phyloP scores from a whole-genome alignment of 2,329 filamentous ascomycete genomes.

The Fusarium redolens region DNA sequence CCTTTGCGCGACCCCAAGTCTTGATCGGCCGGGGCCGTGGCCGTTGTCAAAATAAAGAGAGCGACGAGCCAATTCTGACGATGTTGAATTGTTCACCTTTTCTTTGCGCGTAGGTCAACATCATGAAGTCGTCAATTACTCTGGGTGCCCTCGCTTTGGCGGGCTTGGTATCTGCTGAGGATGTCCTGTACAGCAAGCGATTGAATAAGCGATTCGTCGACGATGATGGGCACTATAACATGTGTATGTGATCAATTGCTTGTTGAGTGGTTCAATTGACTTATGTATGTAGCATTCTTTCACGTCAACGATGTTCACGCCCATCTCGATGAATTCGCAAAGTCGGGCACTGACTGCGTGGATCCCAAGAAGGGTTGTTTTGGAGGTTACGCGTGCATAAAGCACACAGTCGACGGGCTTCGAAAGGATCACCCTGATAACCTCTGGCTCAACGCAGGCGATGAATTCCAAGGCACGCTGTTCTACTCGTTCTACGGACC shows the following conservation, averaged over 20 bases:
- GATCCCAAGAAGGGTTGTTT: constrained; percentile 67
- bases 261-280: neutral
- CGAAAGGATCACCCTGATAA: constrained; percentile 69
- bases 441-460: constrained; percentile 73
- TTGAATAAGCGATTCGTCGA: constrained; percentile 62
- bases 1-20: constrained; percentile 20
- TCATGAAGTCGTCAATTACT: constrained; percentile 41
- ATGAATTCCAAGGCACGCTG: constrained; percentile 76
- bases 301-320: constrained; percentile 78
- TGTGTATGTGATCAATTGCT: constrained; percentile 51
- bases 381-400: constrained; percentile 73
- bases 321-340: constrained; percentile 72
- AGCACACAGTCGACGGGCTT: constrained; percentile 67
- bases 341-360: constrained; percentile 71
- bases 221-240: constrained; percentile 63
- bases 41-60: constrained; percentile 27
- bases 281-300: constrained; percentile 63
- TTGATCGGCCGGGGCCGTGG: constrained; percentile 13
- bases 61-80: constrained; percentile 7
- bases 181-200: constrained; percentile 62
- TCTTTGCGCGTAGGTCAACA: neutral
- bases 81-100: neutral
- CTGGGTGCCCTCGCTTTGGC: constrained; percentile 42
- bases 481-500: constrained; percentile 75
- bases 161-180: constrained; percentile 52